Base-by-base conservation (phyloP, 768 basidiomycete genomes). In the Pleurotus salmoneostramineus region DNA sequence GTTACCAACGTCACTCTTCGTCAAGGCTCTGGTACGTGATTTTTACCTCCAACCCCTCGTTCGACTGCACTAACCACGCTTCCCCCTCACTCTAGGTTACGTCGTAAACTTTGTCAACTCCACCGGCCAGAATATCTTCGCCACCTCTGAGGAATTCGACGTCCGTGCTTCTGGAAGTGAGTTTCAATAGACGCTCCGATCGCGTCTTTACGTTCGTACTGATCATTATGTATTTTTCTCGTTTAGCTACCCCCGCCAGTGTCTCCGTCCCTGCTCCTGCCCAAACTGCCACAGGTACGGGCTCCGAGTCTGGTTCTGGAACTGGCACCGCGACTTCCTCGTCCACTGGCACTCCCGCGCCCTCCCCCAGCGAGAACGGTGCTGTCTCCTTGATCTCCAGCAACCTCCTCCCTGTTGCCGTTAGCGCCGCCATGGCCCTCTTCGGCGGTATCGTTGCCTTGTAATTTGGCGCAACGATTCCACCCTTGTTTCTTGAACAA, bases 351-450 rank as follows among this genome's bases (percentile, higher is more conserved):
- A 44, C 52, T 42, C 52, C 52, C 11, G 52, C 52, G 4, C 52
- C 52, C 14, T 55, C 52, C 8, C 52, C 52, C 12, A 37, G 36
- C 15, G 50, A 32, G 12, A 55, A 55, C 40, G 52, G 27, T 42
- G 52, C 52, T 40, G 32, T 43, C 0, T 17, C 52, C 27, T 31
- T 55, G 10, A 32, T 55, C 17, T 6, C 40, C 4, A n/a, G 31
- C n/a, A 49, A 49, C 15, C 17, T 55, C 27, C 27, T 31, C 10
- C 52, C 52, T 17, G 21, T 43, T 6, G 52, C 40, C n/a, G n/a
- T 55, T 7, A 43, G 52, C 17, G 52, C 52, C n/a, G 52, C 52
- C 27, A 55, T 55, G 52, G 52, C 52, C 10, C 40, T 55, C 36
- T 31, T 55, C 12, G 52, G 52, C 32, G 52, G 52, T 11, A 31